Evolutionary conservation across 345 rosid genomes (phyloP).

Genomic region (Ceriops zippeliana): DNA sequence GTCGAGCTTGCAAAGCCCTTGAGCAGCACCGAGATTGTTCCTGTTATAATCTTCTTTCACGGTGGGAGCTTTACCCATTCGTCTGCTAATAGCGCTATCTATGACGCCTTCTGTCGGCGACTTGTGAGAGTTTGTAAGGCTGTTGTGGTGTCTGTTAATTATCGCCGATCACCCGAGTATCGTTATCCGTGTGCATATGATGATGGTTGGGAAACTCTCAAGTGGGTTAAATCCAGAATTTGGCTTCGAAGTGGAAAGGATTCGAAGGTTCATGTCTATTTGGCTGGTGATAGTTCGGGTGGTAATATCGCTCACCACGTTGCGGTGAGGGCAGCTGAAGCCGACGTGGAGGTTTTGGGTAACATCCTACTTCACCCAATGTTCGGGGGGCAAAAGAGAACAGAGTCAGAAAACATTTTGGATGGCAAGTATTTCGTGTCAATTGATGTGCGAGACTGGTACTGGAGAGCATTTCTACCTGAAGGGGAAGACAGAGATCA

Average conservation of each 20-base stretch:
- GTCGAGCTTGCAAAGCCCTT: slow-evolving; percentile 61
- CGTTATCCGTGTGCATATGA: slow-evolving; percentile 87
- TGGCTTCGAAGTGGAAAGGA: slow-evolving; percentile 84
- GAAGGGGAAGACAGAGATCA: slow-evolving; percentile 88
- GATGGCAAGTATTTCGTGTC: slow-evolving; percentile 92
- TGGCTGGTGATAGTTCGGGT: slow-evolving; percentile 96
- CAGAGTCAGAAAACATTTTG: slow-evolving; percentile 61
- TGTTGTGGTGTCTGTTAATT: slow-evolving; percentile 84
- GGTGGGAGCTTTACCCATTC: slow-evolving; percentile 98
- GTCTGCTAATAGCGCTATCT: slow-evolving; percentile 90
- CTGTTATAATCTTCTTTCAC: slow-evolving; percentile 85
- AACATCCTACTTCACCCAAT: slow-evolving; percentile 89
- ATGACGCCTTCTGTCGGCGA: slow-evolving; percentile 91
- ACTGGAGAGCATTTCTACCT: slow-evolving; percentile 89
- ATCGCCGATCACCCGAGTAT: slow-evolving; percentile 84
- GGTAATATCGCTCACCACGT: slow-evolving; percentile 95
- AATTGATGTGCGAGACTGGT: slow-evolving; percentile 86
- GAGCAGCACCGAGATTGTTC: slow-evolving; percentile 62
- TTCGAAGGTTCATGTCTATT: slow-evolving; percentile 64
- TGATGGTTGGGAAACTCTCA: slow-evolving; percentile 92
- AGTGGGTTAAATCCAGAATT: slow-evolving; percentile 80
- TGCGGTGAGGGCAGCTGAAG: slow-evolving; percentile 62
- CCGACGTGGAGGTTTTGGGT: slow-evolving; percentile 60
- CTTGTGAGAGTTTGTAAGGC: slow-evolving; percentile 59
- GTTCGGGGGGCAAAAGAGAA: slow-evolving; percentile 83